Percentiles rank a stretch among this genome's conserved stretches.
Conservation (phyloP, 2,329 filamentous ascomycete genomes). For the Botrytis fragariae region DNA sequence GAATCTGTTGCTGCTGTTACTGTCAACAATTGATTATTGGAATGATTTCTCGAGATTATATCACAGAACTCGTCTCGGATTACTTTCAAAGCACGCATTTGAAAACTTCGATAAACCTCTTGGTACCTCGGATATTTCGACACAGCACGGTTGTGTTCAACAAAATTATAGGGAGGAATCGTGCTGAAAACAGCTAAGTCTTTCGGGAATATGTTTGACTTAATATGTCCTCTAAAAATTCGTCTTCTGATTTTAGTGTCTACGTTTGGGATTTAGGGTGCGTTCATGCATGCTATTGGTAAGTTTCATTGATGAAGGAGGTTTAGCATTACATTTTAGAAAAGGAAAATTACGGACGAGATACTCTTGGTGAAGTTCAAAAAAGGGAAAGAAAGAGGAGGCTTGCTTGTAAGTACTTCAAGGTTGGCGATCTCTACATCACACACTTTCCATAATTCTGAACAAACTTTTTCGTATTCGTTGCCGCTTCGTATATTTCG, state of each 20-base stretch:
- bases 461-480: constrained; percentile 5
- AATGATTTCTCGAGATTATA: constrained; percentile 2
- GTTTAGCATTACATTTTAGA: constrained; percentile 11
- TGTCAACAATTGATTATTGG: constrained; percentile 25
- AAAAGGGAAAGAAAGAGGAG: background rate
- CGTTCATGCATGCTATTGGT: constrained; percentile 24
- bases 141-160: background rate
- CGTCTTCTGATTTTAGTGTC: constrained; percentile 30
- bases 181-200: constrained; percentile 34
- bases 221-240: constrained; percentile 25
- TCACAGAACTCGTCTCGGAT: background rate
- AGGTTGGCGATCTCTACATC: constrained; percentile 36
- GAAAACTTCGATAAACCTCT: background rate
- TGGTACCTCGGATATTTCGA: background rate
- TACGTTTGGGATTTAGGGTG: constrained; percentile 19
- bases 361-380: background rate
- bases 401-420: constrained; percentile 37
- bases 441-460: constrained; percentile 21
- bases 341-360: constrained; percentile 4
- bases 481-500: constrained; percentile 6
- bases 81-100: background rate
- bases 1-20: constrained; percentile 33
- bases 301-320: constrained; percentile 23
- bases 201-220: constrained; percentile 27
- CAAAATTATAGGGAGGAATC: constrained; percentile 19